Evolutionary conservation across 1,139 yeast genomes (phyloP).

Genomic region (Diutina rugosa): DNA sequence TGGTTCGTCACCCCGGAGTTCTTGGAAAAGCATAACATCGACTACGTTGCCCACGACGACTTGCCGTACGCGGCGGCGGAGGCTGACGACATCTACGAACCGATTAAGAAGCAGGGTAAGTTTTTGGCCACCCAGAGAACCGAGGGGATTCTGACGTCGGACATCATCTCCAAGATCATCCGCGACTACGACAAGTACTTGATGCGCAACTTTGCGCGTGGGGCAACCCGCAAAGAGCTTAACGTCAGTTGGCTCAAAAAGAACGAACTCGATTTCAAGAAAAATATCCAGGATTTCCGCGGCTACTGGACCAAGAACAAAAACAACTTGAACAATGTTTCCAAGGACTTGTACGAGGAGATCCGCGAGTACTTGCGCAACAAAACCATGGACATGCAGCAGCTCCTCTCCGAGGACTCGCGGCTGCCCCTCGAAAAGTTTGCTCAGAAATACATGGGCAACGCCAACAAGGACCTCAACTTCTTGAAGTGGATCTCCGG

Average conservation of each 20-base stretch:
- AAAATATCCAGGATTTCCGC: constrained; percentile 80
- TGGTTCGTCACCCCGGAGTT: constrained; percentile 89
- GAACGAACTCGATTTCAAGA: constrained; percentile 86
- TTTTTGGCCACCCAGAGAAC: constrained; percentile 93
- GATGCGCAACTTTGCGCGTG: constrained; percentile 94
- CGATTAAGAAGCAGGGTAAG: constrained; percentile 82
- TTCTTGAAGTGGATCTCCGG: background rate
- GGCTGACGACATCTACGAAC: constrained; percentile 82
- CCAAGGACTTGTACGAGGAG: constrained; percentile 74
- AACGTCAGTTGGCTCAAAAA: constrained; percentile 96
- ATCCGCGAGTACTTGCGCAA: constrained; percentile 60
- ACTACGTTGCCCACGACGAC: constrained; percentile 96
- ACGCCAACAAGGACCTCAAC: constrained; percentile 28
- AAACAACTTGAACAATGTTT: constrained; percentile 55
- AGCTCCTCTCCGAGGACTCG: constrained; percentile 6
- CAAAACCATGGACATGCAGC: constrained; percentile 29
- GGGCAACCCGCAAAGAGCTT: constrained; percentile 91
- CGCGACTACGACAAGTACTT: constrained; percentile 92
- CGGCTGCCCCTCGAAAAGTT: constrained; percentile 43
- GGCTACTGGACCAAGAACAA: constrained; percentile 70
- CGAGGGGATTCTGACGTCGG: constrained; percentile 91
- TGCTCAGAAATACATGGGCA: constrained; percentile 49
- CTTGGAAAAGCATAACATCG: constrained; percentile 65
- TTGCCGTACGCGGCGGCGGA: constrained; percentile 84
- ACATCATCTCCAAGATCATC: constrained; percentile 87